Evolutionary conservation across 2,329 filamentous ascomycete genomes (phyloP), one percentile per base, ranked within the genome.

Genomic region (Fusarium nematophilum): DNA sequence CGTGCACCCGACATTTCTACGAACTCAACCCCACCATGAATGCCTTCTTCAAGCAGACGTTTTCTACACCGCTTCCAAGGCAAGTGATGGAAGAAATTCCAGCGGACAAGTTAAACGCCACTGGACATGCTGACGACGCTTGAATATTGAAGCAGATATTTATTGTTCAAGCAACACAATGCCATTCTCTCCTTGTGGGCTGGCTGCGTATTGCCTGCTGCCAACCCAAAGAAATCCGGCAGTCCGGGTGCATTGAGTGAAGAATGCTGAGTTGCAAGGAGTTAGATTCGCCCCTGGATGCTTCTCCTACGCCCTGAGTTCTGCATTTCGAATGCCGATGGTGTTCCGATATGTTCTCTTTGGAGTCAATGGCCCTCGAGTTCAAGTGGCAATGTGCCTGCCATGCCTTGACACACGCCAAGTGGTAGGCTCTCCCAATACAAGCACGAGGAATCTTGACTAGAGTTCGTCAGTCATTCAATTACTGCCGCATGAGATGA

Each of bases 61-160:
- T 57, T 49, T 48, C 53, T 57, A 60, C 60, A 68, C 61, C 53
- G 61, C 61, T 54, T 53, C 25, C 52, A 23, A 21, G 8, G 46
- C 26, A 42, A 59, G 61, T 27, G 56, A 64, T 64, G 57, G 45
- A 18, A 64, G 61, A 64, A 64, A 64, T 64, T 64, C 61, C 61
- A 64, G 53, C 40, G 45, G 62, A 46, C 57, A 51, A 64, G 52
- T 60, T 44, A 50, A 59, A 62, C 61, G 61, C 61, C 61, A 64
- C 61, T 29, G 36, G 36, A 33, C 42, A 42, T 50, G 23, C 14
- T 14, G 27, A 55, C 51, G 23, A 37, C 39, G 30, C 43, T 50
- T 23, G 21, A 21, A 6, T 21, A 6, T 21, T 21, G 21, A 38
- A 57, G 18, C n/a, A 46, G 43, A 30, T 23, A 9, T 14, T 14